Evolutionary conservation across 2,329 filamentous ascomycete genomes (phyloP), one percentile per base, ranked within the genome.

Genomic region (Fusarium avenaceum): DNA sequence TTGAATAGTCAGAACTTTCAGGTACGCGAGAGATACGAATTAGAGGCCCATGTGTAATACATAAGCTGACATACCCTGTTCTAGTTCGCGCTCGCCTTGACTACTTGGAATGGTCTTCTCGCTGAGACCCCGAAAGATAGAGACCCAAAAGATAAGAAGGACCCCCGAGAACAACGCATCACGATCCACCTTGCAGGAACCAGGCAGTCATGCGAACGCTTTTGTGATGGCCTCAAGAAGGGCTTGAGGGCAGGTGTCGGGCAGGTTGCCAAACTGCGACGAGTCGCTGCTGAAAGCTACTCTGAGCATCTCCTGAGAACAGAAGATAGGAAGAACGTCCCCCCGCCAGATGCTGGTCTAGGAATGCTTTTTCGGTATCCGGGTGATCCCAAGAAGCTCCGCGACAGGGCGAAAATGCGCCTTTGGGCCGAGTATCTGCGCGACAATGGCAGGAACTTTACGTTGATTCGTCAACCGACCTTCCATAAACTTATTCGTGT

Each of bases 401-500:
- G 96, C 71, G 96, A 99, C 78, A 87, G 94, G 58, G 97, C 95
- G 76, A 99, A 99, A 83, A 98, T 99, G 92, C 87, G 96, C 45
- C 82, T 99, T 40, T 99, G 96, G 96, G 93, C 92, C 59, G 96
- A 99, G 80, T 99, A 99, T 78, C 85, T 99, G 63, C 87, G 93
- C 77, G 96, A 98, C 77, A 98, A 98, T 76, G 96, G 96, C 50
- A 90, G 96, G 58, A 98, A 97, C 79, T 88, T 92, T 54, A 98
- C 94, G 2, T 82, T 99, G 52, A 91, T 99, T 61, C 92, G 96
- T 58, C 96, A 99, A 77, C 95, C 96, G 5, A 98, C 96, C 26
- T 98, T 98, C 74, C 96, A 98, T 81, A 97, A 98, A 79, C 87
- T 99, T 49, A 97, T 99, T 68, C 89, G 96, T 53, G 96, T 99